Conservation (phyloP, 2,329 filamentous ascomycete species). For the Colletotrichum plurivorum region DNA sequence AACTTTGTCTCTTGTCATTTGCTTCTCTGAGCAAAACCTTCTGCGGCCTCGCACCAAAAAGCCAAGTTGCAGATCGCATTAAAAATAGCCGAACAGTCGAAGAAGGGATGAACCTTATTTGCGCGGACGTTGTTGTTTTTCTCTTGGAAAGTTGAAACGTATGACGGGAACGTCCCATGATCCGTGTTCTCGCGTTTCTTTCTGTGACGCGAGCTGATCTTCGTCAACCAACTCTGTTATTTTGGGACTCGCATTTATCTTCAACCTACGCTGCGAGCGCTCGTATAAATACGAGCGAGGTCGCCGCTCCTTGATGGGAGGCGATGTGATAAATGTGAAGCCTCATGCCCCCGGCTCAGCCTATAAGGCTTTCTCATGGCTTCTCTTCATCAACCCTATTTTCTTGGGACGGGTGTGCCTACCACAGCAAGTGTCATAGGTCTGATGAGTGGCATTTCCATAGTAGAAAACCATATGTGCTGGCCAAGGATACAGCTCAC, state of each 20-base stretch:
- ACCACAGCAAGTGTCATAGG: no score
- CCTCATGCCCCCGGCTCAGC: no score
- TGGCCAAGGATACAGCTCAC: no score
- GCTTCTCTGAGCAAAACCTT: conserved; percentile 12
- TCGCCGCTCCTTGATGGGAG: no score
- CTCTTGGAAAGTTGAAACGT: neutral
- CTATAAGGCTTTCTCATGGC: no score
- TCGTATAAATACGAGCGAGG: no score
- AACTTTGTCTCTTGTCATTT: conserved; percentile 11
- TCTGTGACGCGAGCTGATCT: conserved; percentile 8
- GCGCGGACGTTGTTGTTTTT: neutral
- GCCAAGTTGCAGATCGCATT: neutral
- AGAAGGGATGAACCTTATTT: neutral
- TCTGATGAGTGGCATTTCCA: no score
- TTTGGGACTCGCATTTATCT: neutral
- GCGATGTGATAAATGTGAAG: no score
- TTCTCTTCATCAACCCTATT: no score
- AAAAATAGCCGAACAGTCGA: conserved; percentile 4
- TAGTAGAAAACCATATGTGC: no score
- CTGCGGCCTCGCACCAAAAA: neutral
- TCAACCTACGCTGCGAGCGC: no score
- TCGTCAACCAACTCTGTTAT: neutral
- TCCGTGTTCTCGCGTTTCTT: neutral
- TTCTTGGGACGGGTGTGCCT: no score
- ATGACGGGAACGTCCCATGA: neutral